Conservation (phyloP, 352 stramenopile species). For the Phytophthora aleatoria region DNA sequence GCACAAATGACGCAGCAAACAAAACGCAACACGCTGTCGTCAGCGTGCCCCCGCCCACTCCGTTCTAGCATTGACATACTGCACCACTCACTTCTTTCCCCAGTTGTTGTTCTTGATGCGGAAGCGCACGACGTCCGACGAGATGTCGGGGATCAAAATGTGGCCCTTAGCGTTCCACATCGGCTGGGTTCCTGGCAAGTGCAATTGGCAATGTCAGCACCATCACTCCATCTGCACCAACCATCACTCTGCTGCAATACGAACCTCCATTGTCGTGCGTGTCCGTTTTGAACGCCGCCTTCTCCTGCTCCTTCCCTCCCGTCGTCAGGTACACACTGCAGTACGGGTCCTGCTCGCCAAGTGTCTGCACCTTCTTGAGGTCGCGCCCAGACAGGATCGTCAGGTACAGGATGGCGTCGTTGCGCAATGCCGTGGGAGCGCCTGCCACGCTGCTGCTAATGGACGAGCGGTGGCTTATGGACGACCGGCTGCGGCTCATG, state of each 20-base stretch:
- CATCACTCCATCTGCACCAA: neutral
- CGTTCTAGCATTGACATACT: neutral
- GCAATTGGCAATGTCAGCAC: conserved; percentile 6
- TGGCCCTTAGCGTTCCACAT: conserved; percentile 82
- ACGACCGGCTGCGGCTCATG: conserved; percentile 35
- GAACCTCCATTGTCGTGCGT: conserved; percentile 76
- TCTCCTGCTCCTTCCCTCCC: conserved; percentile 50
- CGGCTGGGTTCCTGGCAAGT: conserved; percentile 47
- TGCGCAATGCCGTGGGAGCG: conserved; percentile 48
- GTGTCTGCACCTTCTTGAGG: conserved; percentile 69
- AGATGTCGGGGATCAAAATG: conserved; percentile 71
- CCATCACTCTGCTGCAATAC: conserved; percentile 1
- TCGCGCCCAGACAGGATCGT: conserved; percentile 66
- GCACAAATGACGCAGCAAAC: conserved; percentile 1
- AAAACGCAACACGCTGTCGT: neutral
- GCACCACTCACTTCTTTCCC: conserved; percentile 60
- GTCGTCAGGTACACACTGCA: conserved; percentile 66
- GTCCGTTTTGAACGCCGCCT: conserved; percentile 70
- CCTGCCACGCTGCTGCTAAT: conserved; percentile 38
- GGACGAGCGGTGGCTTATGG: conserved; percentile 35
- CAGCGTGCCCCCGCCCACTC: neutral
- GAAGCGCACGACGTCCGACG: conserved; percentile 69
- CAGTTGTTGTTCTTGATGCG: conserved; percentile 82
- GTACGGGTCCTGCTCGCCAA: conserved; percentile 81
- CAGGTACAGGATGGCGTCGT: conserved; percentile 75